Evolutionary conservation across 1,284 basidiomycete genomes (phyloP).

Genomic region (Retiboletus flavoniger): DNA sequence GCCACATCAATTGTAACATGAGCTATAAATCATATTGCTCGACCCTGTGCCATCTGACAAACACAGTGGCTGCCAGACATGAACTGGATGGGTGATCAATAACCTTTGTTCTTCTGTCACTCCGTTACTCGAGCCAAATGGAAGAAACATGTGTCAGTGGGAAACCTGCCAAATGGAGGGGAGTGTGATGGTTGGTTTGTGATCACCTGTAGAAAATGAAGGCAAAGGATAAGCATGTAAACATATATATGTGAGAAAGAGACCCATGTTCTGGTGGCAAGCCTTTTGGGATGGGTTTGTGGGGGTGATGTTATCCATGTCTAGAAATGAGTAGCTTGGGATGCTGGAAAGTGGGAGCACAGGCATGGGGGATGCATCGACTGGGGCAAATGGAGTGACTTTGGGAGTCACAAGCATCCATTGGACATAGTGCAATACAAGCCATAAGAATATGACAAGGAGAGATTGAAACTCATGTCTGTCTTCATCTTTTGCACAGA

Average conservation of each 20-base stretch:
- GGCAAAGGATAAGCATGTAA: background rate
- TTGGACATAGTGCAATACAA: slow-evolving; percentile 31
- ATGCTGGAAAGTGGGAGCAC: slow-evolving; percentile 8
- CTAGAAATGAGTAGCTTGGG: slow-evolving; percentile 27
- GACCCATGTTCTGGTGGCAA: slow-evolving; percentile 23
- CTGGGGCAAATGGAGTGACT: slow-evolving; percentile 17
- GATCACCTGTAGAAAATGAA: slow-evolving; percentile 13
- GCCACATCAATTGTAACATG: no score
- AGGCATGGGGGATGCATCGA: slow-evolving; percentile 25
- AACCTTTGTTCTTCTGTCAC: no score
- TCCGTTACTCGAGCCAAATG: slow-evolving; percentile 31
- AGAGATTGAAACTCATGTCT: no score
- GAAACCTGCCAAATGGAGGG: slow-evolving; percentile 27
- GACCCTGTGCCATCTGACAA: no score
- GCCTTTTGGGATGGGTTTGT: slow-evolving; percentile 12
- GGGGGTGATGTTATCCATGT: slow-evolving; percentile 22
- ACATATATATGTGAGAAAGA: background rate
- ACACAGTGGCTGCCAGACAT: no score
- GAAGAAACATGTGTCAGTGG: slow-evolving; percentile 21
- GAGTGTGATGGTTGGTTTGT: slow-evolving; percentile 18
- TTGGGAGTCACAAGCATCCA: slow-evolving; percentile 32
- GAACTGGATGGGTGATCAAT: no score
- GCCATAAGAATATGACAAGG: no score
- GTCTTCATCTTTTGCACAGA: no score
- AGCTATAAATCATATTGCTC: no score